Base-by-base conservation (phyloP, 108 stramenopile genomes). In the Nitzschia sp. region DNA sequence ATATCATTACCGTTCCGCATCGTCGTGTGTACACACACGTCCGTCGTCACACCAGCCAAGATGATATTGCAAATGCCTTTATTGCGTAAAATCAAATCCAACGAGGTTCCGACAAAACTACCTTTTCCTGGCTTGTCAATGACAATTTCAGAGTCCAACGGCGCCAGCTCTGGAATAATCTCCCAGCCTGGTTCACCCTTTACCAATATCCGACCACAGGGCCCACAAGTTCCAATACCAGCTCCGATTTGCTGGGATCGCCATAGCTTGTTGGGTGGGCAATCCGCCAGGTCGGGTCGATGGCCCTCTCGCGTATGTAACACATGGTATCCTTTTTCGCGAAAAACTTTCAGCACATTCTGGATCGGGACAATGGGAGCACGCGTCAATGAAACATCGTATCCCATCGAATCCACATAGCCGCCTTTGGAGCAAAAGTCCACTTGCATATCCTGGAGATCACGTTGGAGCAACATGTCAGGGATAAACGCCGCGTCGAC, bases 371-470 rank as follows among this genome's bases (percentile, higher is more conserved):
- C 77, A 54, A 86, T 86, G 17, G 85, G 85, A 24, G 69, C 75
- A 4, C 85, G 48, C 26, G 82, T 82, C n/a, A 71, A 45, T 2
- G 42, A 54, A 9, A 85, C 45, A 54, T 85, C 84, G 67, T 86
- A 86, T 28, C 85, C 85, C 85, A 86, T 86, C 35, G 36, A 62
- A 71, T 82, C 85, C 30, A 86, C 85, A 46, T 86, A 86, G 19
- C 85, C 85, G 3, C 85, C 82, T 11, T 35, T 46, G 17, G 72
- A 51, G 69, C 85, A 86, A 61, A 86, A 86, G 47, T 86, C 85
- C 11, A 59, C 45, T 47, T 61, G 63, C 81, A 75, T 76, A 68
- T 67, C 84, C 49, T 51, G 21, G 21, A 51, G 21, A 8, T n/a
- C 21, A 51, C 19, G 49, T 19, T 19, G 21, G 21, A 51, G 49